Conservation (phyloP, 148 eudicot genomes). For the Vaccinium vitisidaea region DNA sequence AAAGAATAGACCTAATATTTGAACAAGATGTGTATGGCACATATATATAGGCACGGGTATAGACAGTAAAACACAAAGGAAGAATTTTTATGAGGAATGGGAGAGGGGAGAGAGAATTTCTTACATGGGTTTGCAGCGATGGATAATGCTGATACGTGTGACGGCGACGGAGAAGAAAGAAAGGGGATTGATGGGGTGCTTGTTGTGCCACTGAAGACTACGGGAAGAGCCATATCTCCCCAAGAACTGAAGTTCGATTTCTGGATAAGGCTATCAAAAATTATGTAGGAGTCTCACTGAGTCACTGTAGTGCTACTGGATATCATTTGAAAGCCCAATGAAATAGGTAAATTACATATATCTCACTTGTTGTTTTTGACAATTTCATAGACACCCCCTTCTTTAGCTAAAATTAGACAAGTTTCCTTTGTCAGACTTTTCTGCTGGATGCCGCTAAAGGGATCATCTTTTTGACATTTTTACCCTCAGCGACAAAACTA, state of each 20-base stretch:
- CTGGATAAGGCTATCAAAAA: neutral
- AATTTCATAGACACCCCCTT: too few relatives aligned
- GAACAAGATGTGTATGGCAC: neutral
- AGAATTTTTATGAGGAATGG: neutral
- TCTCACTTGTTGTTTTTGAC: too few relatives aligned
- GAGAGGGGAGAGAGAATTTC: neutral
- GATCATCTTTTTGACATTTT: too few relatives aligned
- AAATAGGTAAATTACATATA: too few relatives aligned
- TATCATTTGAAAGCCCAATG: neutral
- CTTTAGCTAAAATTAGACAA: too few relatives aligned
- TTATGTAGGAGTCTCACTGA: neutral
- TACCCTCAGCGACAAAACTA: too few relatives aligned
- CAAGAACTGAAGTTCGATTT: neutral
- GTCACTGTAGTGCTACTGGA: neutral
- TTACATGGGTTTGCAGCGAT: neutral
- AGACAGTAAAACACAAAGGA: neutral
- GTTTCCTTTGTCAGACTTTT: too few relatives aligned
- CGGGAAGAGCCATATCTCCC: neutral
- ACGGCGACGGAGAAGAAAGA: neutral
- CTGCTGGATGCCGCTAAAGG: too few relatives aligned
- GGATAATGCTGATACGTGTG: neutral
- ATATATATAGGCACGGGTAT: neutral
- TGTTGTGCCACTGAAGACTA: neutral
- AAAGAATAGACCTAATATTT: neutral
- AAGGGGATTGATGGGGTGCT: neutral